phyloP scores from a whole-genome alignment of 768 basidiomycete genomes.

The Agaricus blazei region DNA sequence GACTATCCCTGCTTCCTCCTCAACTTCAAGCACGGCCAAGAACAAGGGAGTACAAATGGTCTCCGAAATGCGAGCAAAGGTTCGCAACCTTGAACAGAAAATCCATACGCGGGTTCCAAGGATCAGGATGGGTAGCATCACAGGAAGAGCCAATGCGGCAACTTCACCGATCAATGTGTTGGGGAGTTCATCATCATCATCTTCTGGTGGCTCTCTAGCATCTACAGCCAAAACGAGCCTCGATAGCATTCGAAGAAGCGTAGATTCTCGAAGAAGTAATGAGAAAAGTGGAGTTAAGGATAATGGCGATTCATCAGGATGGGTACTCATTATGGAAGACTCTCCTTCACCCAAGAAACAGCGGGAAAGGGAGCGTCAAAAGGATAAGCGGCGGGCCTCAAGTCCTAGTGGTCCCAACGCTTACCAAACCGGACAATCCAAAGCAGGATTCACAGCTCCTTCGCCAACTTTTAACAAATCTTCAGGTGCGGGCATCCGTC shows the following conservation, averaged over 20 bases:
- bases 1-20: slow-evolving; percentile 31
- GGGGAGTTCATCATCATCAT: slow-evolving; percentile 31
- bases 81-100: slow-evolving; percentile 78
- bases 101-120: slow-evolving; percentile 85
- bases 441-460: slow-evolving; percentile 20
- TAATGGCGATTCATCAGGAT: slow-evolving; percentile 64
- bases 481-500: slow-evolving; percentile 42
- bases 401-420: slow-evolving; percentile 56
- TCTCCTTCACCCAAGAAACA: slow-evolving; percentile 66
- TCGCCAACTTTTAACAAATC: slow-evolving; percentile 12
- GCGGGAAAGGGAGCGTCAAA: slow-evolving; percentile 39
- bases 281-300: slow-evolving; percentile 45
- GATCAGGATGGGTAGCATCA: slow-evolving; percentile 75
- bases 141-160: slow-evolving; percentile 33
- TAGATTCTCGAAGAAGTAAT: slow-evolving; percentile 40
- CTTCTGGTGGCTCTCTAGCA: slow-evolving; percentile 29
- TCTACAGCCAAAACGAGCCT: slow-evolving; percentile 39
- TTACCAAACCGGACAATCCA: slow-evolving; percentile 37
- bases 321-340: slow-evolving; percentile 90
- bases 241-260: slow-evolving; percentile 38
- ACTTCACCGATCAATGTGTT: slow-evolving; percentile 20
- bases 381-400: slow-evolving; percentile 47
- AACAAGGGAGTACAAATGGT: slow-evolving; percentile 91
- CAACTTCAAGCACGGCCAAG: slow-evolving; percentile 46
- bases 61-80: slow-evolving; percentile 84